Evolutionary conservation across 345 rosid genomes (phyloP).

Genomic region (Rhodamnia argentea): DNA sequence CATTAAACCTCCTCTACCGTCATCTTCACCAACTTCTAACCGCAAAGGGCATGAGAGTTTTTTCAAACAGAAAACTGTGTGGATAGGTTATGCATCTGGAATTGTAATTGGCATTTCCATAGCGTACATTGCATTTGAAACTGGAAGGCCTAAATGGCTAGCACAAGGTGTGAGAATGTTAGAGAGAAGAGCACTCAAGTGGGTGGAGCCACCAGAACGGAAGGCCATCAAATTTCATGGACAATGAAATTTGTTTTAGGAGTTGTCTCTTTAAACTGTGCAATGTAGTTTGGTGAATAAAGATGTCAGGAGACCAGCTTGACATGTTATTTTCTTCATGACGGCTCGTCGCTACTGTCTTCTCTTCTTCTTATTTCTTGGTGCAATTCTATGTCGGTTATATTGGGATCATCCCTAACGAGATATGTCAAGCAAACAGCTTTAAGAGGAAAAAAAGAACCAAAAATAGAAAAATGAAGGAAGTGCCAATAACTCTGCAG

Average conservation of each 20-base stretch:
- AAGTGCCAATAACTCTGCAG: not conserved
- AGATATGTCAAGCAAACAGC: not conserved
- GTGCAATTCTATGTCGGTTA: not conserved
- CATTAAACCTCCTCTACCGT: not conserved
- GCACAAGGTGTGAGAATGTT: not conserved
- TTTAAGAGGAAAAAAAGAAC: too few relatives aligned
- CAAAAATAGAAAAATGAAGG: not conserved
- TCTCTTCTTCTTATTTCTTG: not conserved
- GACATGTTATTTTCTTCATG: not conserved
- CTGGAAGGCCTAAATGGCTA: not conserved
- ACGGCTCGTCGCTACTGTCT: not conserved
- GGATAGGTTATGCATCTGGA: not conserved
- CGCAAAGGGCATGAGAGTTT: not conserved
- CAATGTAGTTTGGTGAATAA: too few relatives aligned
- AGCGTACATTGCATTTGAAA: not conserved
- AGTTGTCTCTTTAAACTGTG: not conserved
- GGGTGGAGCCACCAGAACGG: not conserved
- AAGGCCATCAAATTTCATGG: not conserved
- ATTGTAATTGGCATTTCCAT: not conserved
- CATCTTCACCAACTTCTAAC: not conserved
- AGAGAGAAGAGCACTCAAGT: rapidly evolving
- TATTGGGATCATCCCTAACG: not conserved
- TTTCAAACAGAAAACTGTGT: not conserved
- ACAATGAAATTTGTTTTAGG: not conserved
- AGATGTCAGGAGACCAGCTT: too few relatives aligned